Percentiles rank a stretch among this genome's conserved stretches.
phyloP scores from a whole-genome alignment of 2,329 filamentous ascomycete species.

The Ilyonectria destructans region DNA sequence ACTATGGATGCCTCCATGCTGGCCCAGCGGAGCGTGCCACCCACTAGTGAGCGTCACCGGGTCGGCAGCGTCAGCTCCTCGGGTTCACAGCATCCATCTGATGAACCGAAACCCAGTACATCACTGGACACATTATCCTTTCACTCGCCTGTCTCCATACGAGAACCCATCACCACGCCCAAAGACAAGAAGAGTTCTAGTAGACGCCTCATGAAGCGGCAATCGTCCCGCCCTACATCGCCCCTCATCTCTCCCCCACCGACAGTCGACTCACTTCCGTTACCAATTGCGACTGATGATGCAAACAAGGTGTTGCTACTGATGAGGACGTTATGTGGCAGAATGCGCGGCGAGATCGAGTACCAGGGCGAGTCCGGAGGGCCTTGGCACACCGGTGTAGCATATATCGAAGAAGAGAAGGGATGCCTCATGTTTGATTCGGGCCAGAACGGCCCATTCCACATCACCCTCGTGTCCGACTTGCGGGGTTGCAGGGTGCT shows the following conservation, averaged over 20 bases:
- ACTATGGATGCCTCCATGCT: conserved; percentile 72
- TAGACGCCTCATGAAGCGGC: conserved; percentile 70
- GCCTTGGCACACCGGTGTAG: conserved; percentile 80
- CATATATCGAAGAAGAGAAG: conserved; percentile 83
- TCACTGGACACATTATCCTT: conserved; percentile 61
- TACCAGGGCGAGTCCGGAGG: conserved; percentile 76
- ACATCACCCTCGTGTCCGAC: conserved; percentile 79
- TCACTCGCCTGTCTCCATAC: conserved; percentile 56
- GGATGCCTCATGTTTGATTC: conserved; percentile 84
- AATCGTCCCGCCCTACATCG: conserved; percentile 71
- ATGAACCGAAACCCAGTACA: conserved; percentile 63
- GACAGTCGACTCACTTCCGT: conserved; percentile 73
- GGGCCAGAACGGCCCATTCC: conserved; percentile 76
- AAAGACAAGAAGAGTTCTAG: conserved; percentile 63
- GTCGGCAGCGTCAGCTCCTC: conserved; percentile 81
- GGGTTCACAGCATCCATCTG: conserved; percentile 67
- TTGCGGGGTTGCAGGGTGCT: conserved; percentile 82
- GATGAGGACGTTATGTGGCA: conserved; percentile 84
- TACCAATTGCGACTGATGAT: conserved; percentile 76
- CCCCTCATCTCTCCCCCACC: conserved; percentile 69
- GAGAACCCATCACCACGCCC: conserved; percentile 55
- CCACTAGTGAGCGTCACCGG: conserved; percentile 71
- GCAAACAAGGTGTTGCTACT: conserved; percentile 81
- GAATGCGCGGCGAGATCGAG: conserved; percentile 85
- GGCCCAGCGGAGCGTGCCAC: conserved; percentile 59